Base-by-base conservation (phyloP, 371 early-diverging fungal species). In the Mucor indicus region DNA sequence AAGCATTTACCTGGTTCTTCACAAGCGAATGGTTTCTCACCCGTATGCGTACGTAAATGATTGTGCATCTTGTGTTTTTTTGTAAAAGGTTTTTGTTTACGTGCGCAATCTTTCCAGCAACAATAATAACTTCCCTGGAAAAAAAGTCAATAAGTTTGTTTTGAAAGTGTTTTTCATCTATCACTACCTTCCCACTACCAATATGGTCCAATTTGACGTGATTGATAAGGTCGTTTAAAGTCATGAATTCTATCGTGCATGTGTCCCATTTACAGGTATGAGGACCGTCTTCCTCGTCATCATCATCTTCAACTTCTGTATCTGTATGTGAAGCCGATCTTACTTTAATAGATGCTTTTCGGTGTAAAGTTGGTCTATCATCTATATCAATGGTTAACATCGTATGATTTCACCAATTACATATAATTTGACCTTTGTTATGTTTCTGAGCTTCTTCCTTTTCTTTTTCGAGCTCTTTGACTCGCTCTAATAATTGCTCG, bases 41-140 rank as follows among this genome's bases (percentile, higher is more conserved):
- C 87, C 36, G 87, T 86, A 64, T 92, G 92, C n/a, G 85, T 86
- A 32, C 92, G 84, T 54, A 85, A 53, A 55, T 92, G 92, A 48
- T 90, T 87, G 41, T 77, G 81, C 74, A 90, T 84, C 56, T 88
- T 88, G 65, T 91, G 92, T 6, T 90, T 72, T 57, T 91, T 90
- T 24, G 86, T 72, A 62, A 91, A 91, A 15, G 90, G 86, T 50
- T 77, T 75, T 51, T 71, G 69, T 41, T 66, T 56, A 38, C 92
- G 81, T 21, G 74, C 72, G 60, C 92, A 91, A 35, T 78, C 83
- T 41, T 75, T 65, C 92, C 92, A 91, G 30, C 67, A 62, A 60
- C 92, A 91, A 31, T 67, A 66, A 57, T 91, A 91, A 23, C 69
- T 73, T 33, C 84, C 71, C 69, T 79, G 51, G n/a, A 31, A 17